Percentiles rank a stretch among this genome's conserved stretches.
Conservation (phyloP, 2,329 filamentous ascomycete species). For the Diaporthe vexans region DNA sequence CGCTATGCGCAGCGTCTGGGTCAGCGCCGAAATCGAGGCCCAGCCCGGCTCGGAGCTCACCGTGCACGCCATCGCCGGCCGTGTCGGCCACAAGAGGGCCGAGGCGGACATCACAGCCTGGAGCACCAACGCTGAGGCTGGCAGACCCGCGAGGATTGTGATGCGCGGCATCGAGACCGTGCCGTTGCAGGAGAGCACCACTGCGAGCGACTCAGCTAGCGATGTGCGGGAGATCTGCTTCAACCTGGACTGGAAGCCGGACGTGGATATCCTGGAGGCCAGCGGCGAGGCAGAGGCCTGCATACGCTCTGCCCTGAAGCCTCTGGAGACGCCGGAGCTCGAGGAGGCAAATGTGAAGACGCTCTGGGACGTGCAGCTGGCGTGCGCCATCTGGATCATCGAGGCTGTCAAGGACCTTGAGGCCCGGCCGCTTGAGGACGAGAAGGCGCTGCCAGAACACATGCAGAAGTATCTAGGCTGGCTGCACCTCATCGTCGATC, state of each 20-base stretch:
- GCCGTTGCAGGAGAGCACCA: slow-evolving; percentile 35
- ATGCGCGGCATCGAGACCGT: slow-evolving; percentile 37
- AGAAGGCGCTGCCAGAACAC: slow-evolving; percentile 32
- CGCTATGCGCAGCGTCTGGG: slow-evolving; percentile 38
- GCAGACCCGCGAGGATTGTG: slow-evolving; percentile 16
- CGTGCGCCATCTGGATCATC: slow-evolving; percentile 35
- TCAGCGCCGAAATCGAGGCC: slow-evolving; percentile 38
- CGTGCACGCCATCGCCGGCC: slow-evolving; percentile 36
- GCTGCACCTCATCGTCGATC: slow-evolving; percentile 27
- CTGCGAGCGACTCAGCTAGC: slow-evolving; percentile 15
- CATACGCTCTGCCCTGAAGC: slow-evolving; percentile 25
- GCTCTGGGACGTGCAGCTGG: slow-evolving; percentile 35
- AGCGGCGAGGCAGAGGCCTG: slow-evolving; percentile 35
- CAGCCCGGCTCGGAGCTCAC: slow-evolving; percentile 32
- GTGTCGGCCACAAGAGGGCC: slow-evolving; percentile 36
- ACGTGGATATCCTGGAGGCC: slow-evolving; percentile 38
- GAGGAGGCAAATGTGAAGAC: slow-evolving; percentile 8
- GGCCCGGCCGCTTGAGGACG: slow-evolving; percentile 33
- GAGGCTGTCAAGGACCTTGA: slow-evolving; percentile 35
- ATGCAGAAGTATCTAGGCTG: slow-evolving; percentile 36
- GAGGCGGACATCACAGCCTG: slow-evolving; percentile 40
- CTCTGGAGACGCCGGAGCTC: slow-evolving; percentile 28
- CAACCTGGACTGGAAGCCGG: slow-evolving; percentile 35
- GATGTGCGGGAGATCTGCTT: slow-evolving; percentile 35
- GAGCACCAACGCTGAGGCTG: slow-evolving; percentile 19